phyloP scores from a whole-genome alignment of 2,329 filamentous ascomycete genomes.

The Exophiala bonariae region DNA sequence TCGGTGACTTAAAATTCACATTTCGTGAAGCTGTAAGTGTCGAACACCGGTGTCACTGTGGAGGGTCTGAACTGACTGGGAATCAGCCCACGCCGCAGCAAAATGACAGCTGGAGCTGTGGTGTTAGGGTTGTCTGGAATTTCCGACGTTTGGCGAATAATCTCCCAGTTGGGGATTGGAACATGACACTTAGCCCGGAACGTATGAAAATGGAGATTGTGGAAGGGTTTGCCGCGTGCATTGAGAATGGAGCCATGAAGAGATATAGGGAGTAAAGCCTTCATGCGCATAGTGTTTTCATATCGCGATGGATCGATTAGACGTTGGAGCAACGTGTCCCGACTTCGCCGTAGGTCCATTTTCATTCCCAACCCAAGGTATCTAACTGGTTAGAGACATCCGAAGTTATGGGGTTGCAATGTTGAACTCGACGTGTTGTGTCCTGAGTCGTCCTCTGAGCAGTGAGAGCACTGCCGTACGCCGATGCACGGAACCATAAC shows the following conservation, averaged over 20 bases:
- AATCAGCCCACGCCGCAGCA: conserved; percentile 25
- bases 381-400: too few relatives aligned
- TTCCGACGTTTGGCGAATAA: conserved; percentile 23
- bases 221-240: conserved; percentile 19
- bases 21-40: conserved; percentile 29
- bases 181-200: conserved; percentile 24
- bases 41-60: neutral
- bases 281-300: too few relatives aligned
- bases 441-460: too few relatives aligned
- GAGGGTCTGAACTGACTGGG: neutral
- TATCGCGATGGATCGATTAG: too few relatives aligned
- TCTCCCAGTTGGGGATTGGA: conserved; percentile 22
- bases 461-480: too few relatives aligned
- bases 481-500: too few relatives aligned
- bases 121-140: conserved; percentile 26
- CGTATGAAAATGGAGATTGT: conserved; percentile 27
- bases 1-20: conserved; percentile 27
- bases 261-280: neutral
- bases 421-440: too few relatives aligned
- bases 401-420: too few relatives aligned
- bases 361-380: too few relatives aligned
- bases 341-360: too few relatives aligned
- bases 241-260: conserved; percentile 17
- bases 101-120: conserved; percentile 26
- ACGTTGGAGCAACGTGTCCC: too few relatives aligned